Evolutionary conservation across 257 asterid species (phyloP), one percentile per base, ranked within the genome.

Genomic region (Gardenia jasminoides): DNA sequence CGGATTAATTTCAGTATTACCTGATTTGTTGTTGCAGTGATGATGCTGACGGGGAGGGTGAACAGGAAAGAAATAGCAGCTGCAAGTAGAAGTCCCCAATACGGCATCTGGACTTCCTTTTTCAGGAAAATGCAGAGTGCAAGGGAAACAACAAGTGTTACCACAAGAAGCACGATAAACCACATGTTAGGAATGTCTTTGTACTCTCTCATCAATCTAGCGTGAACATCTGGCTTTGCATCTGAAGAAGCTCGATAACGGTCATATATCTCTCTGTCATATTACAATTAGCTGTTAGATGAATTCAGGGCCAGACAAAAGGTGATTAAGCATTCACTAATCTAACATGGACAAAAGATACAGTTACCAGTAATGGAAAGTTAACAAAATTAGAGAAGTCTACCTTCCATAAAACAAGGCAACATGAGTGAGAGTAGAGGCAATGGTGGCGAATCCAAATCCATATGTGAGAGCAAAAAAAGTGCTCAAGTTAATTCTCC

Each of bases 1-100:
- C 41, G 4, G 41, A 36, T 36, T 59, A 46, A 41, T 71, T 36
- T 2, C 41, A 36, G 41, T 36, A 75, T 15, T 86, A 94, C 98
- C 98, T 88, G 94, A 81, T 94, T 94, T 64, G 97, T 92, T 22
- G 98, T 94, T 82, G 98, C 98, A 68, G 97, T 91, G 66, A 91
- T 92, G 82, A 94, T 91, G 89, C 97, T 92, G 85, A 94, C 86
- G 54, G 98, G 98, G 81, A 94, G 98, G 11, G 98, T 94, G 94
- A 92, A 94, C 61, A 79, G 58, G 70, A 94, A 92, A 64, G 96
- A 97, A 20, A 92, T 79, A 86, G 72, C 79, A 52, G 94, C 84
- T 65, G 98, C 98, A 80, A 94, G 91, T 82, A 92, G 13, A 33
- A 94, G 94, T 19, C 97, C 97, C 98, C 98, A 94, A 96, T 97